Evolutionary conservation across 768 basidiomycete genomes (phyloP).

Genomic region (Strobilomyces dryophilus): DNA sequence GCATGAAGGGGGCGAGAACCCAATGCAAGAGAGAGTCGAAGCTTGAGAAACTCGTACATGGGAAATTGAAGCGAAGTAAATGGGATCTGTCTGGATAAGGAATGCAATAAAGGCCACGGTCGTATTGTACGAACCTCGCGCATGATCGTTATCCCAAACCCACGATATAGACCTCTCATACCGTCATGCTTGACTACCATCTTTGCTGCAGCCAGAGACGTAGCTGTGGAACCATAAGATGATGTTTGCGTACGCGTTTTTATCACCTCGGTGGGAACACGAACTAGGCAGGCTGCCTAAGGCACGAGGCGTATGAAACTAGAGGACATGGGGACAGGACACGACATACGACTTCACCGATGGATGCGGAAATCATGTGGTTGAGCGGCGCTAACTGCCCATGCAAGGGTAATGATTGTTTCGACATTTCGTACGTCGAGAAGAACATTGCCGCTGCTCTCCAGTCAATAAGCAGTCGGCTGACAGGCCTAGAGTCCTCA

Average conservation of each 20-base stretch:
- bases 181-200: constrained; percentile 61
- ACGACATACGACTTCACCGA: constrained; percentile 50
- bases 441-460: constrained; percentile 88
- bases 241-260: constrained; percentile 91
- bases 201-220: constrained; percentile 58
- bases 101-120: neutral
- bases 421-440: constrained; percentile 87
- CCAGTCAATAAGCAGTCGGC: neutral
- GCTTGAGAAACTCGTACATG: constrained; percentile 85
- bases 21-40: constrained; percentile 51
- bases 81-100: constrained; percentile 62
- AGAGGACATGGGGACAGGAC: constrained; percentile 2
- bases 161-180: constrained; percentile 78
- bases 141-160: constrained; percentile 77
- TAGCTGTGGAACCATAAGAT: constrained; percentile 58
- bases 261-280: constrained; percentile 95
- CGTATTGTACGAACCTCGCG: constrained; percentile 45
- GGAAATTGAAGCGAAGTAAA: constrained; percentile 97
- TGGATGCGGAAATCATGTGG: constrained; percentile 56
- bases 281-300: constrained; percentile 84
- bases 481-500: constrained; percentile 32
- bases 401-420: constrained; percentile 62
- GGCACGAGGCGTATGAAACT: constrained; percentile 7
- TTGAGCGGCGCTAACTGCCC: constrained; percentile 61
- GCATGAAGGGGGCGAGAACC: constrained; percentile 56